Percentiles rank a stretch among this genome's conserved stretches.
Evolutionary conservation across 768 basidiomycete genomes (phyloP).

Genomic region (Phaeotremella fagi): DNA sequence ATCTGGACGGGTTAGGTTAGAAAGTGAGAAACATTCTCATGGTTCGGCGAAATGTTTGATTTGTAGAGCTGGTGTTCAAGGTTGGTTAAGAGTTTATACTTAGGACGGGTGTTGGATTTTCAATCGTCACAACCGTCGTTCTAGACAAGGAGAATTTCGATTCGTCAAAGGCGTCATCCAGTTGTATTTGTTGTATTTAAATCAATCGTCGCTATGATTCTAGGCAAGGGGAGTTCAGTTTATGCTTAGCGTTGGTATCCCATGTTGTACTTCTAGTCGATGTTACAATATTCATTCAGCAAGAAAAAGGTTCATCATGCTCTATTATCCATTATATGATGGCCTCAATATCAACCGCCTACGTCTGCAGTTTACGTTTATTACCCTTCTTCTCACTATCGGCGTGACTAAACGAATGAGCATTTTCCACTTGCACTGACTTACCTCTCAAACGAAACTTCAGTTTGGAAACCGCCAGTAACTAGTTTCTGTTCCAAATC

Average conservation of each 20-base stretch:
- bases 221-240: no score
- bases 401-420: no score
- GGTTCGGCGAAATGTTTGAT: constrained; percentile 13
- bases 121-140: no score
- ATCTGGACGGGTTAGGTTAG: neutral
- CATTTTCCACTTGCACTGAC: no score
- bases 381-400: constrained; percentile 36
- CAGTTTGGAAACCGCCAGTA: constrained; percentile 80
- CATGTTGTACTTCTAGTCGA: no score
- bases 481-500: constrained; percentile 62
- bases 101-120: no score
- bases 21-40: neutral
- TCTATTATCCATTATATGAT: neutral
- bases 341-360: neutral
- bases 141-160: no score
- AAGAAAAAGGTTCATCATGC: no score
- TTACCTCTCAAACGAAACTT: constrained; percentile 89
- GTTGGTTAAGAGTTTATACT: constrained; percentile 25
- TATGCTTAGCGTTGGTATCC: no score
- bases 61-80: constrained; percentile 13
- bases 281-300: no score
- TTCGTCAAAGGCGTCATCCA: no score
- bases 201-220: no score
- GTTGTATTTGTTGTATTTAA: neutral
- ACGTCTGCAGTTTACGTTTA: constrained; percentile 26